phyloP scores from a whole-genome alignment of 345 rosid genomes.

The Heritiera fomes region DNA sequence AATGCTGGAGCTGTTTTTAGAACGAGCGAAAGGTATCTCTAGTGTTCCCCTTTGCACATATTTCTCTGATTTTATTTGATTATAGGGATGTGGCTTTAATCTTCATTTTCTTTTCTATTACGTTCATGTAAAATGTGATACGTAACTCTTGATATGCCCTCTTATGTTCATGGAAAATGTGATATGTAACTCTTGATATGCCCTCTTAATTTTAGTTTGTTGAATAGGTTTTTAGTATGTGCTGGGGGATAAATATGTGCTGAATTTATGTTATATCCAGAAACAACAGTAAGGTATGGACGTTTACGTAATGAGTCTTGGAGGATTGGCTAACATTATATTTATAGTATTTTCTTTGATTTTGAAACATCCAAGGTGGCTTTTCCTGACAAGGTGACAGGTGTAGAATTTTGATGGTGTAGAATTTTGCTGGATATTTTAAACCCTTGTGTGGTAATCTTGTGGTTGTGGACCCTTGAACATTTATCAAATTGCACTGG shows the following conservation, averaged over 20 bases:
- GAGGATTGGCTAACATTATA: neutral
- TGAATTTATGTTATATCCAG: neutral
- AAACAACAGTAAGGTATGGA: neutral
- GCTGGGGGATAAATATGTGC: neutral
- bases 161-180: slow-evolving; percentile 1
- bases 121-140: too few species aligned
- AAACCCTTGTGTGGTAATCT: neutral
- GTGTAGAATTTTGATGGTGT: neutral
- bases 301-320: neutral
- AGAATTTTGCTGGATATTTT: neutral
- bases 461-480: neutral
- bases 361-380: neutral
- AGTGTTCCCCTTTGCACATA: neutral
- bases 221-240: neutral
- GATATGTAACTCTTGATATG: neutral
- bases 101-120: too few species aligned
- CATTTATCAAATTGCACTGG: neutral
- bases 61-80: slow-evolving; percentile 3
- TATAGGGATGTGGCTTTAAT: too few species aligned
- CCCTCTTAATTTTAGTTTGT: neutral
- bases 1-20: slow-evolving; percentile 99
- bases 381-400: neutral
- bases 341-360: neutral
- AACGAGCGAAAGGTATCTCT: slow-evolving; percentile 88
- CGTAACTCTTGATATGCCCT: too few species aligned